phyloP scores from a whole-genome alignment of 2,329 filamentous ascomycete genomes.

The Blastomyces gilchristii region DNA sequence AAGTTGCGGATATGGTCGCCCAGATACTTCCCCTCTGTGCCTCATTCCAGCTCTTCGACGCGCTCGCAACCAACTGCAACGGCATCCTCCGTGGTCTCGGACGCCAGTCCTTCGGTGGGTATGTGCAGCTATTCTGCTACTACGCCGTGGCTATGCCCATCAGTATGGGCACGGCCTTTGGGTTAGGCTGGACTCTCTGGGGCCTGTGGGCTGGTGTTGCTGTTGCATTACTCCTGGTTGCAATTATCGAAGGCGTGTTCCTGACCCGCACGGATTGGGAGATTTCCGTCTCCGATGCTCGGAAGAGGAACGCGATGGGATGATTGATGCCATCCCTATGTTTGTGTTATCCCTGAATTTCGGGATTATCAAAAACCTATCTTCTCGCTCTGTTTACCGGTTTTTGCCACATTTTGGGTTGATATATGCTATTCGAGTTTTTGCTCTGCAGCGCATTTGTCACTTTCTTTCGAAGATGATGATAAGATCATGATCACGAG shows the following conservation, averaged over 20 bases:
- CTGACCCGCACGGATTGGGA: slow-evolving; percentile 48
- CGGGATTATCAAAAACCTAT: too few relatives aligned
- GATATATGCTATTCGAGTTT: neutral
- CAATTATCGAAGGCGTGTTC: slow-evolving; percentile 47
- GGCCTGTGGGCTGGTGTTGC: slow-evolving; percentile 76
- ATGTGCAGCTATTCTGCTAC: slow-evolving; percentile 76
- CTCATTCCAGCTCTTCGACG: slow-evolving; percentile 83
- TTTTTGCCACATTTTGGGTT: neutral
- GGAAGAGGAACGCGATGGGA: slow-evolving; percentile 42
- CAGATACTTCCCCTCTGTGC: slow-evolving; percentile 68
- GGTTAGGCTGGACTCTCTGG: slow-evolving; percentile 61
- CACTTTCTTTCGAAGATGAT: neutral
- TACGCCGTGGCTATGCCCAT: slow-evolving; percentile 80
- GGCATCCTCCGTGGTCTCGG: slow-evolving; percentile 80
- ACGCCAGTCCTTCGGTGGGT: slow-evolving; percentile 79
- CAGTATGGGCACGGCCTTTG: slow-evolving; percentile 68
- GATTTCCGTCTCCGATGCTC: slow-evolving; percentile 50
- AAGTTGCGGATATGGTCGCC: slow-evolving; percentile 59
- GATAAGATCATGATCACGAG: neutral
- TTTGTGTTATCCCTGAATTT: neutral
- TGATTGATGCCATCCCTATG: slow-evolving; percentile 16
- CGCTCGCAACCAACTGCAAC: slow-evolving; percentile 66
- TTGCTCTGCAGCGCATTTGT: neutral
- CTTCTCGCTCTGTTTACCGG: neutral
- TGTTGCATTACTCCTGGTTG: slow-evolving; percentile 54